Evolutionary conservation across 1,284 basidiomycete species (phyloP), one percentile per base, ranked within the genome.

Genomic region (Tilletia indica): DNA sequence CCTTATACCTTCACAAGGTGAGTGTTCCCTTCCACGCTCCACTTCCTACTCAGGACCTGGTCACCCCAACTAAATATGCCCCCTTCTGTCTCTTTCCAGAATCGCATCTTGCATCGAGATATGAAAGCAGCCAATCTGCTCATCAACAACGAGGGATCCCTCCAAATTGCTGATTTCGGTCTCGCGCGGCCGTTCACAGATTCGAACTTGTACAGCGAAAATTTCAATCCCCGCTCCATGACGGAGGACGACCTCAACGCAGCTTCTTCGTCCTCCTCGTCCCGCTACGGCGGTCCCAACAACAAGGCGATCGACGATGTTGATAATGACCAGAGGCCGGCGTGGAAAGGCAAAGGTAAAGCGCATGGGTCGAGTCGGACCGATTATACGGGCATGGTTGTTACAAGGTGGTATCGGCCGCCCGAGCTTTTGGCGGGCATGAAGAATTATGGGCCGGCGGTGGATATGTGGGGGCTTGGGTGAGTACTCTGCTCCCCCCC

Each of bases 391-490:
- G 96, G 96, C 80, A 97, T 94, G 85, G 97, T 99, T 36, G 96
- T 99, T n/a, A 99, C 96, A 8, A 87, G 95, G 58, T 99, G 97
- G 96, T 99, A 99, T 83, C 90, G 97, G 39, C 95, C 97, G 4
- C 96, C 97, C 0, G 96, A 99, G 86, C 87, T 99, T 1, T 87
- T 99, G 19, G 88, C 98, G 4, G 95, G 96, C 54, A 91, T 93
- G 47, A 88, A 90, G 67, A 78, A 92, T 76, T 99, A 99, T 82
- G 93, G 93, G 3, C 92, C 93, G 0, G 93, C 94, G 75, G 91
- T 99, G 68, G 96, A 99, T 85, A 91, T 99, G 83, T 99, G 96
- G 97, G 94, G 95, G n/a, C 90, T 98, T 68, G 96, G 95, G 88
- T 94, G 82, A 78, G 90, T 87, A 25, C 58, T 42, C n/a, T n/a